Evolutionary conservation across 2,329 filamentous ascomycete genomes (phyloP), one percentile per base, ranked within the genome.

Genomic region (Truncatella angustata): DNA sequence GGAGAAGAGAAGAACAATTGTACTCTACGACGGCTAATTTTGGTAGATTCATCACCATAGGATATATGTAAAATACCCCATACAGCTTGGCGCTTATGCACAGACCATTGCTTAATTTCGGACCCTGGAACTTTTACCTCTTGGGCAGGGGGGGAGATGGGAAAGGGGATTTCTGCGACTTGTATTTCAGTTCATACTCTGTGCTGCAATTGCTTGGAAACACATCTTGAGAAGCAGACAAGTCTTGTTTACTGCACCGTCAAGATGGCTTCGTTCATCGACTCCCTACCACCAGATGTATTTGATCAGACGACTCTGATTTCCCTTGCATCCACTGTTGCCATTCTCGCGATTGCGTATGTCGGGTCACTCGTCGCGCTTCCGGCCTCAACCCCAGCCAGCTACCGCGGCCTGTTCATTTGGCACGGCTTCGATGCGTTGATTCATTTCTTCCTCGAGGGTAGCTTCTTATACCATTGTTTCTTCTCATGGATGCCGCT

Each of bases 361-460:
- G 58, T 58, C 21, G 61, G 75, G 20, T 84, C 82, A 9, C 72
- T 72, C 26, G 60, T 57, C 45, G 70, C 73, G 20, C 72, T 82
- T 20, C 64, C 67, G 51, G 67, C 86, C 16, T 64, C 75, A 1
- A 75, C 84, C 10, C 71, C 80, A 1, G 66, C 73, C 34, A 81
- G 84, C 48, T 78, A 79, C 51, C 90, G 91, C 56, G 74, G 89
- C 66, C 85, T 97, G 58, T 96, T 96, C 79, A 82, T 95, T 72
- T 97, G 93, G 93, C 92, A 97, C 74, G 81, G 90, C 34, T 95
- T 96, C 73, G 92, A 97, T 70, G 90, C 90, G 28, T 80, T 97
- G 39, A 93, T 92, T 64, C 94, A 99, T 75, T 84, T 95, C 71
- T 77, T 91, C 68, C 88, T 97, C 67, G 93, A 97, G 74, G 92